Percentiles rank a stretch among this genome's conserved stretches.
phyloP scores from a whole-genome alignment of 2,329 filamentous ascomycete genomes.

The Apiospora arundinis region DNA sequence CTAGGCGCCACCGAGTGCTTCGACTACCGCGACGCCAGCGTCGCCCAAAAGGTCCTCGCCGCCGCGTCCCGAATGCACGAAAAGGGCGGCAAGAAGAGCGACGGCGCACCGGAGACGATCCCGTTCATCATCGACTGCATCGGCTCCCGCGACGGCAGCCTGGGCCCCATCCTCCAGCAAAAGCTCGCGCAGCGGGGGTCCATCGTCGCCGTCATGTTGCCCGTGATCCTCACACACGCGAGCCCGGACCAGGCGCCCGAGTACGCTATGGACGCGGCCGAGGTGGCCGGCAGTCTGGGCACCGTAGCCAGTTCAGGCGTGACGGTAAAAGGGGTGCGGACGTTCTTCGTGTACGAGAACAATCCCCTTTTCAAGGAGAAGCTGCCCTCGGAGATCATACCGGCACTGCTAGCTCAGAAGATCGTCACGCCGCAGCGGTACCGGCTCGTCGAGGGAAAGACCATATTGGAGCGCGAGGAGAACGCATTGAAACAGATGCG shows the following conservation, averaged over 20 bases:
- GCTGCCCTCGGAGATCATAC: constrained; percentile 61
- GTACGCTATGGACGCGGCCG: constrained; percentile 60
- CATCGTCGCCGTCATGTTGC: constrained; percentile 64
- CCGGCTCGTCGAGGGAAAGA: constrained; percentile 48
- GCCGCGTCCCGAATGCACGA: constrained; percentile 25
- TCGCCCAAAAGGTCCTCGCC: constrained; percentile 42
- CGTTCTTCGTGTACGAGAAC: constrained; percentile 61
- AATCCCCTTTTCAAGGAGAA: constrained; percentile 62
- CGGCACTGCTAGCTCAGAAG: constrained; percentile 49
- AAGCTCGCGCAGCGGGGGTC: constrained; percentile 55
- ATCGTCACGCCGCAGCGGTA: constrained; percentile 49
- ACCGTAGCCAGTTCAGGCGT: constrained; percentile 48
- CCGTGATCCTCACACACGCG: constrained; percentile 62
- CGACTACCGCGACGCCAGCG: constrained; percentile 50
- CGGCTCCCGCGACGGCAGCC: constrained; percentile 52
- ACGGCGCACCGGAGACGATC: constrained; percentile 30
- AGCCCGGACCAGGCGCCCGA: constrained; percentile 53
- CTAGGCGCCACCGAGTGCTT: constrained; percentile 55
- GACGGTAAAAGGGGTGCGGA: constrained; percentile 58
- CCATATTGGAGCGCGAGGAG: constrained; percentile 46
- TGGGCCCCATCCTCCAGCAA: constrained; percentile 50
- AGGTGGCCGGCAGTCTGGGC: constrained; percentile 51
- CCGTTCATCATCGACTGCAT: constrained; percentile 63
- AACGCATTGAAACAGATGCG: constrained; percentile 45
- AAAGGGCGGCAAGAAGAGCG: background rate